Evolutionary conservation across 1,284 basidiomycete species (phyloP).

Genomic region (Golubevia pallescens): DNA sequence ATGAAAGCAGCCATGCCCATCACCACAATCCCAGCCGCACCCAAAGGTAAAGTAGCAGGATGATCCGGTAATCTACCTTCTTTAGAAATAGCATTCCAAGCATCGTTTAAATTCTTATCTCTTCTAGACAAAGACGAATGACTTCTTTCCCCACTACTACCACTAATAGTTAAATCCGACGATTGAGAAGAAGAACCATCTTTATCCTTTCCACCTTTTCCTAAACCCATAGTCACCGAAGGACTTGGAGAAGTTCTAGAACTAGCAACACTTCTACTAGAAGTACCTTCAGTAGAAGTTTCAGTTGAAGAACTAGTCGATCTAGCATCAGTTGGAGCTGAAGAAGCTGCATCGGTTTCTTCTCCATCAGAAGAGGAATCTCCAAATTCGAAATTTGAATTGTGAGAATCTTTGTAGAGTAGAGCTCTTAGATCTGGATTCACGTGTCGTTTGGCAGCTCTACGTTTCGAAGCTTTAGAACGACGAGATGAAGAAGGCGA

Average conservation of each 20-base stretch:
- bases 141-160: too few species aligned
- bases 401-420: slow-evolving; percentile 19
- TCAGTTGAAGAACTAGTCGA: not conserved
- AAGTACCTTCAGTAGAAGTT: not conserved
- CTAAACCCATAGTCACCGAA: not conserved
- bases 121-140: too few species aligned
- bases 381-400: not conserved
- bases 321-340: not conserved
- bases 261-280: not conserved
- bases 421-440: slow-evolving; percentile 35
- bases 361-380: not conserved
- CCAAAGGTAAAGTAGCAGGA: slow-evolving; percentile 6
- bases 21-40: slow-evolving; percentile 31
- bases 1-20: slow-evolving; percentile 36
- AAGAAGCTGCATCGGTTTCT: not conserved
- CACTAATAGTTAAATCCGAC: too few species aligned
- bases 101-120: too few species aligned
- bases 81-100: too few species aligned
- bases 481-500: slow-evolving; percentile 1
- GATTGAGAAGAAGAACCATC: too few species aligned
- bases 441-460: slow-evolving; percentile 26
- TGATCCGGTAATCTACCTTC: too few species aligned
- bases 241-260: not conserved
- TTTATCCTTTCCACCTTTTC: too few species aligned
- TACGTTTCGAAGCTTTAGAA: slow-evolving; percentile 14